A percentile compares a stretch with the other conserved stretches of the same genome.
phyloP scores from a whole-genome alignment of 306 rosid species.

The Vigna unguiculata region DNA sequence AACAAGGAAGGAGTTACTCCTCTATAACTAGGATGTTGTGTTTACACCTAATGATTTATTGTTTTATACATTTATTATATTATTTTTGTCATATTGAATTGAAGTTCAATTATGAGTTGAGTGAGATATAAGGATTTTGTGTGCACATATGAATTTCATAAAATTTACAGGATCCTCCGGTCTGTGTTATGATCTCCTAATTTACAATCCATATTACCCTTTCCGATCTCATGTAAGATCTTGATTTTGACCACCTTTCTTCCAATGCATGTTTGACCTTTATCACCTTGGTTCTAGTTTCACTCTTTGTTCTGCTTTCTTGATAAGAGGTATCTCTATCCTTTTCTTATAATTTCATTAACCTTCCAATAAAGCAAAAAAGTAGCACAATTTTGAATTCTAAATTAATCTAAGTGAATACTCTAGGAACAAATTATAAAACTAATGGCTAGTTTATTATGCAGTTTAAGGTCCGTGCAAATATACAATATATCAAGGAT shows the following conservation, averaged over 20 bases:
- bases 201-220: not conserved
- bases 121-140: not conserved
- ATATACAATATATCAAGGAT: constrained; percentile 11
- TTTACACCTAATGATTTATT: too few relatives aligned
- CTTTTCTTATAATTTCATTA: not conserved
- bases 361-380: not conserved
- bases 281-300: not conserved
- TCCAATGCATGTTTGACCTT: too few relatives aligned
- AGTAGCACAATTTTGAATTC: constrained; percentile 12
- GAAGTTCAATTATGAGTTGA: too few relatives aligned
- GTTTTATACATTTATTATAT: too few relatives aligned
- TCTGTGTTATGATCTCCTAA: not conserved
- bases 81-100: not conserved
- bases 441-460: constrained; percentile 1
- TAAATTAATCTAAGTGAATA: constrained; percentile 28
- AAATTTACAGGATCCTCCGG: not conserved
- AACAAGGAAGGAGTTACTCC: not conserved
- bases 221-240: not conserved
- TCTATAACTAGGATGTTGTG: not conserved
- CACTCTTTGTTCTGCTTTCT: not conserved
- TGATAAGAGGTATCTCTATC: not conserved
- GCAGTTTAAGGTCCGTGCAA: not conserved
- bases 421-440: constrained; percentile 27
- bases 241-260: not conserved
- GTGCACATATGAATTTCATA: not conserved